Evolutionary conservation across 225 moss, liverwort and hornwort genomes (phyloP), one percentile per base, ranked within the genome.

Genomic region (Sphagnum contortum): DNA sequence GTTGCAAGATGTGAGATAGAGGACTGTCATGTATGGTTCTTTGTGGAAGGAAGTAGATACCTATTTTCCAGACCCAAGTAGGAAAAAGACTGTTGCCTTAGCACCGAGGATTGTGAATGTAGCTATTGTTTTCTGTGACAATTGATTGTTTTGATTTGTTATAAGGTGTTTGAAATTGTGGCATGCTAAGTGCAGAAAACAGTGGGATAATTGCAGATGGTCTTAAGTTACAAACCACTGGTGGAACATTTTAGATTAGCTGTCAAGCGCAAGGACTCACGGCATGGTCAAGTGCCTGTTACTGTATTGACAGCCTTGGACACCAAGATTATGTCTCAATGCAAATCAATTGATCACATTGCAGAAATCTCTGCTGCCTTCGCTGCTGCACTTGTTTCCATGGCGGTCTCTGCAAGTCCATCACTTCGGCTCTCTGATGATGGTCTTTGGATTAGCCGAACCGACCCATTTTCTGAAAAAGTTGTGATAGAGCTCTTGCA

Each of bases 241-340:
- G 76, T 80, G 59, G 89, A 87, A 60, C 98, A 98, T 71, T 98
- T 98, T 64, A 87, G 85, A 73, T 79, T 80, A 67, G 89, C 98
- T 45, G 73, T 93, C 59, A 82, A 78, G 62, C 77, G 85, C 46
- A 67, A 77, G 72, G 87, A 80, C 47, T 49, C 76, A 48, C 70
- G 85, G 70, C 77, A 70, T 61, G 91, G 91, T 48, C 89, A 87
- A 77, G 89, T 98, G 61, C 66, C 98, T 13, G 79, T 81, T 45
- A 69, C 84, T 52, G 93, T 85, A 49, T 63, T 98, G 56, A 76
- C 87, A 45, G 73, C 89, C n/a, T 66, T 93, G 67, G 93, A 98
- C 71, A 85, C 87, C 70, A 98, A 93, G 76, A 81, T 98, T 55
- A 79, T 73, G 47, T 87, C 85, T 4, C 82, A 89, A 59, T 98